Evolutionary conservation across 2,329 filamentous ascomycete species (phyloP).

Genomic region (Cucurbitaria berberidis): DNA sequence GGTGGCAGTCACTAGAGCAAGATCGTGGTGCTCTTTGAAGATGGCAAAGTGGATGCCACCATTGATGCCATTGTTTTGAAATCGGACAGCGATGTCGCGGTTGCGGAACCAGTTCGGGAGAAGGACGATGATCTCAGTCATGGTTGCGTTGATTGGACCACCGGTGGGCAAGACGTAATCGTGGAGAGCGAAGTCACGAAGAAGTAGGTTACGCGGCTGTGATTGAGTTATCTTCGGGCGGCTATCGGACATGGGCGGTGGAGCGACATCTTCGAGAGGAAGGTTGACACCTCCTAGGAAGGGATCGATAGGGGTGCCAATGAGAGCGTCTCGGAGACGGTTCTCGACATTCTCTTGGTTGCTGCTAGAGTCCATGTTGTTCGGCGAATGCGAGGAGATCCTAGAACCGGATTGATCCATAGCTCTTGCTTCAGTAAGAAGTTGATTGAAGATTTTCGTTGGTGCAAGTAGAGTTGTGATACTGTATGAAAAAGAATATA

Average conservation of each 20-base stretch:
- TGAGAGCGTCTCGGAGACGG: too few relatives aligned
- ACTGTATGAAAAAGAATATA: background rate
- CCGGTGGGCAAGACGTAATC: conserved; percentile 11
- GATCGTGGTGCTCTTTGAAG: conserved; percentile 16
- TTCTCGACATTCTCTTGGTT: too few relatives aligned
- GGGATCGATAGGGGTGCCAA: too few relatives aligned
- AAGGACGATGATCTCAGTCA: conserved; percentile 23
- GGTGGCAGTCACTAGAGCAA: background rate
- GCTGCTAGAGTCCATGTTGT: too few relatives aligned
- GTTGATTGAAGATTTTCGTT: background rate
- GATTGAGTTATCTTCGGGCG: too few relatives aligned
- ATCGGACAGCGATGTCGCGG: conserved; percentile 8
- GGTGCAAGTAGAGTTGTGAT: background rate
- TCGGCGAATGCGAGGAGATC: too few relatives aligned
- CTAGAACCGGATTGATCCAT: background rate
- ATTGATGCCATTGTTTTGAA: conserved; percentile 24
- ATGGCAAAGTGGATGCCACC: conserved; percentile 20
- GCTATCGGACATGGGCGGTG: too few relatives aligned
- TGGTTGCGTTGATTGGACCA: conserved; percentile 19
- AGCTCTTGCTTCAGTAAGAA: background rate
- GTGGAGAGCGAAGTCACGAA: conserved; percentile 10
- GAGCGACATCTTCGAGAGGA: too few relatives aligned
- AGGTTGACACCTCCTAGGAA: too few relatives aligned
- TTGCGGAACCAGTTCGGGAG: conserved; percentile 27
- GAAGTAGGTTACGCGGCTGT: background rate